Evolutionary conservation across 768 basidiomycete genomes (phyloP).

Genomic region (Panaeolus cyanescens): DNA sequence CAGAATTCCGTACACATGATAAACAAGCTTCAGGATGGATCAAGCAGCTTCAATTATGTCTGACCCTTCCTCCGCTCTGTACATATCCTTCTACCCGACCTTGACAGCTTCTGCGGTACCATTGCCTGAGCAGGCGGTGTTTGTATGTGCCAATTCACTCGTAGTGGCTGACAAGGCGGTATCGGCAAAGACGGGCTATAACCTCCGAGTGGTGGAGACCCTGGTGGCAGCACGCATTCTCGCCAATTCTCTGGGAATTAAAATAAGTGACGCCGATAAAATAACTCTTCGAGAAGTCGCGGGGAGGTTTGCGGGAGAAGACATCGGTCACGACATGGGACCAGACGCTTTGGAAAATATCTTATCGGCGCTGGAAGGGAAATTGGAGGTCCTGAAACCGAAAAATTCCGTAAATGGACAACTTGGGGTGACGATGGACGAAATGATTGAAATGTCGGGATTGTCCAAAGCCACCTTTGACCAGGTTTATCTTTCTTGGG

Average conservation of each 20-base stretch:
- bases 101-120: conserved; percentile 68
- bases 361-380: conserved; percentile 46
- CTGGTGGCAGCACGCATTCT: conserved; percentile 79
- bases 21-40: conserved; percentile 64
- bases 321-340: conserved; percentile 45
- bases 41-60: conserved; percentile 89
- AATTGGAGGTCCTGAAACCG: conserved; percentile 57
- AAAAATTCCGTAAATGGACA: conserved; percentile 35
- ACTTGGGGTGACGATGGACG: conserved; percentile 69
- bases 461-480: conserved; percentile 56
- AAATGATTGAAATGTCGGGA: conserved; percentile 71
- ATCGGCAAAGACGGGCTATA: conserved; percentile 78
- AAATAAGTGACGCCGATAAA: conserved; percentile 44
- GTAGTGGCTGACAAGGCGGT: conserved; percentile 80
- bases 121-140: conserved; percentile 57
- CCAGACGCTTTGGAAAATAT: conserved; percentile 45
- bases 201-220: conserved; percentile 90
- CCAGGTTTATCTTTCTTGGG: conserved; percentile 75
- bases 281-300: conserved; percentile 71
- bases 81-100: conserved; percentile 80
- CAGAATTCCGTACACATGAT: not conserved
- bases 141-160: conserved; percentile 84
- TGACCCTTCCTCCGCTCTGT: conserved; percentile 67
- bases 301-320: conserved; percentile 53
- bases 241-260: conserved; percentile 55